Conservation (phyloP, 345 rosid genomes). For the Gossypium rotundifolium region DNA sequence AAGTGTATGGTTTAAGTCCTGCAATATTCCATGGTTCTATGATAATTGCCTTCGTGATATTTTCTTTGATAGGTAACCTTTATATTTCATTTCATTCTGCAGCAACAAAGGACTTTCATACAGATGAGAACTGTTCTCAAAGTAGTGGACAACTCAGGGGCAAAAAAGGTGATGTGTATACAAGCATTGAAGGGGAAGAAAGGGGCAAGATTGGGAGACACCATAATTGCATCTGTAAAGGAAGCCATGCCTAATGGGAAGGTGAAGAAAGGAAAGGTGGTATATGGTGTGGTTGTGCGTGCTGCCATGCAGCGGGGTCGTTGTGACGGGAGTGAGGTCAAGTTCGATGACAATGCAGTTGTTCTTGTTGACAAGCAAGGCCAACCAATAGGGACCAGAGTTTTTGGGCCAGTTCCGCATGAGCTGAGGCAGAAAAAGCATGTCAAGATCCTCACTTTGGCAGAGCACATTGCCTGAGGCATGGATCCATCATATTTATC, state of each 20-base stretch:
- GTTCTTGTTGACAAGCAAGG: constrained; percentile 75
- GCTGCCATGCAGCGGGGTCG: constrained; percentile 96
- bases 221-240: constrained; percentile 77
- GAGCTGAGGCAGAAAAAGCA: constrained; percentile 84
- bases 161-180: constrained; percentile 84
- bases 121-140: constrained; percentile 89
- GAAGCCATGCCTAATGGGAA: constrained; percentile 91
- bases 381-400: constrained; percentile 81
- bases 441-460: constrained; percentile 78
- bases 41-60: not conserved
- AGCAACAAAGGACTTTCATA: constrained; percentile 72
- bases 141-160: constrained; percentile 88
- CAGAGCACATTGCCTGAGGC: constrained; percentile 71
- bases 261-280: constrained; percentile 87
- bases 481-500: not conserved
- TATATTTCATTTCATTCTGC: constrained; percentile 16
- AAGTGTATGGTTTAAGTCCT: not conserved
- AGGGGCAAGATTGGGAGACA: constrained; percentile 82
- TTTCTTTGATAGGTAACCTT: not conserved
- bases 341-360: constrained; percentile 90
- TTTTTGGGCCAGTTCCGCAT: constrained; percentile 86
- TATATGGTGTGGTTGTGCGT: constrained; percentile 71
- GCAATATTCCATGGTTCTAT: not conserved
- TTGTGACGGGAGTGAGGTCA: constrained; percentile 82
- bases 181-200: constrained; percentile 70